A percentile compares a stretch with the other conserved stretches of the same genome.
Conservation (phyloP, 352 stramenopile species). For the Elongisporangium undulatum region DNA sequence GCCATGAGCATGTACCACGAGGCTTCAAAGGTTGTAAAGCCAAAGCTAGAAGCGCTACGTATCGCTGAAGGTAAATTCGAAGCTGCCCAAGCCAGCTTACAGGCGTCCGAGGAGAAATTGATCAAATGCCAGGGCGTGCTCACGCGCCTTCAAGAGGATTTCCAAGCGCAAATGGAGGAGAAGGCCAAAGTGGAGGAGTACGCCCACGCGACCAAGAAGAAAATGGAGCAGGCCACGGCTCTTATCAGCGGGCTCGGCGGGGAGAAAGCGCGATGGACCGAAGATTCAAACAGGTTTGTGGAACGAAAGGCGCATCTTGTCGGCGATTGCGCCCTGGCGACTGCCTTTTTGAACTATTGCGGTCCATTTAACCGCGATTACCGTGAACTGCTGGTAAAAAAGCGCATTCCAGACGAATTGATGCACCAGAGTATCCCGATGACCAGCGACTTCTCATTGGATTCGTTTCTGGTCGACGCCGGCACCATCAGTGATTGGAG, state of each 20-base stretch:
- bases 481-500: constrained; percentile 87
- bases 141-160: constrained; percentile 73
- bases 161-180: constrained; percentile 87
- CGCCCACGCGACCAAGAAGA: constrained; percentile 73
- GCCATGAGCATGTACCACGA: constrained; percentile 92
- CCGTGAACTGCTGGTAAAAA: constrained; percentile 49
- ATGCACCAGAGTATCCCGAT: constrained; percentile 60
- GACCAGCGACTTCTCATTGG: constrained; percentile 53
- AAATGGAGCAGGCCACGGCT: constrained; percentile 88
- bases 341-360: constrained; percentile 88
- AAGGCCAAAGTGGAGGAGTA: constrained; percentile 87
- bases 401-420: constrained; percentile 68
- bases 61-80: constrained; percentile 86
- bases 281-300: constrained; percentile 86
- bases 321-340: constrained; percentile 81
- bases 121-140: constrained; percentile 61
- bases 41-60: constrained; percentile 89
- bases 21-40: constrained; percentile 91
- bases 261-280: constrained; percentile 85
- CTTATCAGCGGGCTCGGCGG: constrained; percentile 84
- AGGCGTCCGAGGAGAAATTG: constrained; percentile 67
- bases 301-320: constrained; percentile 78
- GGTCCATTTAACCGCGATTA: constrained; percentile 89
- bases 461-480: constrained; percentile 72
- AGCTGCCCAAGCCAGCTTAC: constrained; percentile 69